Evolutionary conservation across 2,329 filamentous ascomycete species (phyloP), one percentile per base, ranked within the genome.

Genomic region (Aspergillus chevalieri): DNA sequence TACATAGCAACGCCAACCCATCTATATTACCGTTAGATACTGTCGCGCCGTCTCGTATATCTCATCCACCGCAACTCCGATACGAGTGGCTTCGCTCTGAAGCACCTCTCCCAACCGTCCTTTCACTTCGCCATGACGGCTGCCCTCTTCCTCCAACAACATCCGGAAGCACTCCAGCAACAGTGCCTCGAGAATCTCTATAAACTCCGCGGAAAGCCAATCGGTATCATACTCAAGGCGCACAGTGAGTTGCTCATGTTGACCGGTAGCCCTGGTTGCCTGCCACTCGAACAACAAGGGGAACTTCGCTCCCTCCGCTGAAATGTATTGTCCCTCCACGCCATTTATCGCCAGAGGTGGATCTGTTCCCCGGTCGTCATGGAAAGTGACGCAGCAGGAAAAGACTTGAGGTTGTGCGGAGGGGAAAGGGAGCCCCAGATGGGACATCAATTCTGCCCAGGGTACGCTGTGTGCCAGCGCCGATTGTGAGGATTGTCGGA

Each of bases 161-260:
- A 41, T 41, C 17, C 38, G 17, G 38, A 41, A 41, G 17, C 17
- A 41, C 19, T 41, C 38, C 7, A 41, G 6, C 38, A 41, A 9
- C 6, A 41, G 19, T 21, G 10, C 19, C 17, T 41, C 38, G 15
- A 21, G 10, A 3, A 41, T 19, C 38, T 41, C 38, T 19, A 14
- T 19, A 12, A 41, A 41, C 17, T 41, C 15, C 17, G 77, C 22
- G 75, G 67, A 52, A 75, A 71, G 12, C 42, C 22, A 44, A 26
- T 44, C 22, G n/a, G 38, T 41, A 10, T 44, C 42, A 19, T 44
- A 44, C 21, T 44, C 42, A n/a, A 44, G 12, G 19, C 42, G 42
- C 14, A 44, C 7, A 14, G 26, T 41, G 38, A 41, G 38, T 41
- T 21, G n/a, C 38, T 41, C 38, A 15, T 41, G 42, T 14, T 10